A percentile compares a stretch with the other conserved stretches of the same genome.
These are phyloP conservation scores for Botryotinia convoluta DNA, from an alignment of 2,329 filamentous ascomycete genomes.

Conservation along the genomic window DNA sequence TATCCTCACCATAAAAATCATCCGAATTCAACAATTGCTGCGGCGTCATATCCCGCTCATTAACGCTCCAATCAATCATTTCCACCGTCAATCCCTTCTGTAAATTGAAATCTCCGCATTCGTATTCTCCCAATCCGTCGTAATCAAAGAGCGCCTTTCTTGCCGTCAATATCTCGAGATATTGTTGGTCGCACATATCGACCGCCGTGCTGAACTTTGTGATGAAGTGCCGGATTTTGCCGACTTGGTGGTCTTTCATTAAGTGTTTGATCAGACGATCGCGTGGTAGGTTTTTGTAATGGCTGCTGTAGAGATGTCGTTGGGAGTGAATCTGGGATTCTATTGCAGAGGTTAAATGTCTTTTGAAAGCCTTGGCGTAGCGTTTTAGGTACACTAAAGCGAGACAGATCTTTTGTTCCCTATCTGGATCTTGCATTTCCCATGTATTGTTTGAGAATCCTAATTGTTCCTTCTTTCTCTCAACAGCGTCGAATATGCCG, in stretches of 20 bases:
- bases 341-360: background rate
- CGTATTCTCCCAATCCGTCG: background rate
- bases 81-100: background rate
- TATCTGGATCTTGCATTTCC: background rate
- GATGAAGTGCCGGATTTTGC: background rate
- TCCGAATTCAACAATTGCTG: background rate
- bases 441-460: too few species aligned
- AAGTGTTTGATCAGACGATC: background rate
- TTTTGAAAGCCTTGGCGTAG: background rate
- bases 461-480: background rate
- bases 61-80: background rate
- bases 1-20: background rate
- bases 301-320: background rate
- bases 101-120: background rate
- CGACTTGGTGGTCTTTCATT: background rate
- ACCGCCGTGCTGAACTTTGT: background rate
- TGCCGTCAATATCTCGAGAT: background rate
- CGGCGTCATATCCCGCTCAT: background rate
- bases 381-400: background rate
- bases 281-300: background rate
- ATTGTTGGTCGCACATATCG: slow-evolving; percentile 7
- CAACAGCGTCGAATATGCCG: background rate
- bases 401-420: background rate
- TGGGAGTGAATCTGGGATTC: background rate
- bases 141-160: background rate